Conservation (phyloP, 139 green algal genomes). For the Haematococcus sp. region DNA sequence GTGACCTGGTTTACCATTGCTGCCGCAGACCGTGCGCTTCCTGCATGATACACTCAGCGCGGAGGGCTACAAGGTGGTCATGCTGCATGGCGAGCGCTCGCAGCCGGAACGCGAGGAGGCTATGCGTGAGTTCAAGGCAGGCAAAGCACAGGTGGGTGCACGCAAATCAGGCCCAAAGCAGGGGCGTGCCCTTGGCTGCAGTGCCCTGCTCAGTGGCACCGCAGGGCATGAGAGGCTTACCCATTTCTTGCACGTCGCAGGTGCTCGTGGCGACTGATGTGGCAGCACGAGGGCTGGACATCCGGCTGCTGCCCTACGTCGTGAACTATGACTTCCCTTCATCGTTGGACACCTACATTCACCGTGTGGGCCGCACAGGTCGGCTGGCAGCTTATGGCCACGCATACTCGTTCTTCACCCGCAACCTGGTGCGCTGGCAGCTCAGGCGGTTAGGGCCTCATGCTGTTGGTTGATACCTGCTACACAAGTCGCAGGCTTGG, state of each 20-base stretch:
- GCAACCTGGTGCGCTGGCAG: slow-evolving; percentile 51
- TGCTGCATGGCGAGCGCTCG: slow-evolving; percentile 78
- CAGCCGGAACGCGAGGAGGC: slow-evolving; percentile 74
- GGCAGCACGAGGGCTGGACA: slow-evolving; percentile 77
- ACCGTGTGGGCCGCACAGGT: slow-evolving; percentile 90
- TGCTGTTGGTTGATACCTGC: too few relatives aligned
- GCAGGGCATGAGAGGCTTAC: not conserved
- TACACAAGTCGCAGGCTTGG: too few relatives aligned
- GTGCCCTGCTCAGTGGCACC: not conserved
- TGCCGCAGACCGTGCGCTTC: slow-evolving; percentile 48
- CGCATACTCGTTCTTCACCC: slow-evolving; percentile 85
- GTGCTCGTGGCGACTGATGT: slow-evolving; percentile 86
- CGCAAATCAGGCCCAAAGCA: not conserved
- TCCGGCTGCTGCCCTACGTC: slow-evolving; percentile 74
- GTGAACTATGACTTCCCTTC: slow-evolving; percentile 91
- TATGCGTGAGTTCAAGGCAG: slow-evolving; percentile 62
- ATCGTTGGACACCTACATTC: slow-evolving; percentile 87
- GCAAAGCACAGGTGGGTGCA: slow-evolving; percentile 55
- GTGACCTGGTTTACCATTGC: too few relatives aligned
- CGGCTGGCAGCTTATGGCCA: slow-evolving; percentile 82
- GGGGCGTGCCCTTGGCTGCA: not conserved
- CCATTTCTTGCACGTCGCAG: slow-evolving; percentile 22
- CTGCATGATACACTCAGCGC: slow-evolving; percentile 28
- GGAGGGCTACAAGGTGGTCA: slow-evolving; percentile 39
- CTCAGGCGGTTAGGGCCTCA: too few relatives aligned